Conservation (phyloP, 75 land plant species). For the Selaginella tamariscina region DNA sequence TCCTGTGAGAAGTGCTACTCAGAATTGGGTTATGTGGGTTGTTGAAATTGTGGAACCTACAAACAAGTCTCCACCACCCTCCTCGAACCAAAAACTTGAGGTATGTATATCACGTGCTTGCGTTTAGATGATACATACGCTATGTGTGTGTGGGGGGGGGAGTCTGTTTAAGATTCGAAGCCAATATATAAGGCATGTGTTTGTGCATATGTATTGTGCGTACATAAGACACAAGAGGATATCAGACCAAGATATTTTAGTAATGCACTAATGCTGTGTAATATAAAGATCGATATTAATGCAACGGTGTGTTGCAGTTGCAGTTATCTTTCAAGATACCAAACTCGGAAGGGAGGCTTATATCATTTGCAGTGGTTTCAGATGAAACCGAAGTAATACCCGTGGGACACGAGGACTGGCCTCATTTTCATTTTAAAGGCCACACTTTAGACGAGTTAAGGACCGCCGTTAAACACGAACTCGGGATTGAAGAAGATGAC, state of each 20-base stretch:
- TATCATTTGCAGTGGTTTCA: slow-evolving; percentile 52
- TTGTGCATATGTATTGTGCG: not conserved
- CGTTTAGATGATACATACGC: not conserved
- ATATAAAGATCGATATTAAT: too few relatives aligned
- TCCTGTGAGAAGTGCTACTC: not conserved
- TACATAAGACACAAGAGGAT: not conserved
- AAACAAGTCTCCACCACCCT: slow-evolving; percentile 3
- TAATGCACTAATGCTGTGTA: too few relatives aligned
- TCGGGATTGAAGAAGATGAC: slow-evolving; percentile 36
- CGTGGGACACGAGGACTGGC: slow-evolving; percentile 34
- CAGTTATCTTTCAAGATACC: not conserved
- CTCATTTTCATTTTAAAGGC: slow-evolving; percentile 44
- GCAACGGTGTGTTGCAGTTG: not conserved
- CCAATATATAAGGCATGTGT: not conserved
- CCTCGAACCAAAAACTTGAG: not conserved
- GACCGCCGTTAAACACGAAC: slow-evolving; percentile 42
- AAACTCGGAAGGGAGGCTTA: slow-evolving; percentile 44
- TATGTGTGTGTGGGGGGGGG: not conserved
- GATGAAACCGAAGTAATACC: slow-evolving; percentile 38
- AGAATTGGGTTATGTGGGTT: not conserved
- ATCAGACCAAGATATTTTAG: too few relatives aligned
- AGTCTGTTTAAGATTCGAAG: not conserved
- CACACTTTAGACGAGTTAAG: slow-evolving; percentile 46
- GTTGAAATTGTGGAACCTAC: slow-evolving; percentile 15
- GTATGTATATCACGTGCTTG: not conserved